A percentile compares a stretch with the other conserved stretches of the same genome.
phyloP scores from a whole-genome alignment of 1,284 basidiomycete genomes.

The Porodaedalea pini region DNA sequence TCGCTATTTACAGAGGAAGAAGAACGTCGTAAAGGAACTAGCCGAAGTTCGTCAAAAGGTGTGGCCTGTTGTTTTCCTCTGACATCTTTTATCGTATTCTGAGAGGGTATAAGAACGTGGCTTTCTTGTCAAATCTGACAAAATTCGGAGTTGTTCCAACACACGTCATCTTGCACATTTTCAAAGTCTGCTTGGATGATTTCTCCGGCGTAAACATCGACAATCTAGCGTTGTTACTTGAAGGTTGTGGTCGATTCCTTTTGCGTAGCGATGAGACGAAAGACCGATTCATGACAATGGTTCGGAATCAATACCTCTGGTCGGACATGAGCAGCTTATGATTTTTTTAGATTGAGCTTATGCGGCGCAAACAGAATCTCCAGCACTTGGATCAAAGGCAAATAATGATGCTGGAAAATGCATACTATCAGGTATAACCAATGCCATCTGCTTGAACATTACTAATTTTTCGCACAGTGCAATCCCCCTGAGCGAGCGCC shows the following conservation, averaged over 20 bases:
- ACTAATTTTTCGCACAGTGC: constrained; percentile 51
- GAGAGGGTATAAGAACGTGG: constrained; percentile 63
- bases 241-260: constrained; percentile 92
- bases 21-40: constrained; percentile 86
- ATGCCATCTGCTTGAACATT: background rate
- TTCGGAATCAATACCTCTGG: constrained; percentile 30
- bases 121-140: constrained; percentile 87
- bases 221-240: constrained; percentile 87
- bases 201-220: constrained; percentile 92
- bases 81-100: constrained; percentile 7
- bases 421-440: constrained; percentile 84
- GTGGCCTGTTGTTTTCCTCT: background rate
- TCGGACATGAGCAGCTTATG: constrained; percentile 23
- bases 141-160: constrained; percentile 94
- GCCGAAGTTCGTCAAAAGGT: constrained; percentile 84
- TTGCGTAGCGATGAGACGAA: constrained; percentile 85
- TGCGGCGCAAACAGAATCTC: constrained; percentile 90
- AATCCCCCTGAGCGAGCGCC: constrained; percentile 94
- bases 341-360: constrained; percentile 74
- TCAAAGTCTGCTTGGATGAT: constrained; percentile 96
- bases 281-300: constrained; percentile 82
- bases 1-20: constrained; percentile 92
- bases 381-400: constrained; percentile 92
- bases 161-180: constrained; percentile 90
- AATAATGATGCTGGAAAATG: constrained; percentile 89